phyloP scores from a whole-genome alignment of 257 asterid species.

The Primulina eburnea region DNA sequence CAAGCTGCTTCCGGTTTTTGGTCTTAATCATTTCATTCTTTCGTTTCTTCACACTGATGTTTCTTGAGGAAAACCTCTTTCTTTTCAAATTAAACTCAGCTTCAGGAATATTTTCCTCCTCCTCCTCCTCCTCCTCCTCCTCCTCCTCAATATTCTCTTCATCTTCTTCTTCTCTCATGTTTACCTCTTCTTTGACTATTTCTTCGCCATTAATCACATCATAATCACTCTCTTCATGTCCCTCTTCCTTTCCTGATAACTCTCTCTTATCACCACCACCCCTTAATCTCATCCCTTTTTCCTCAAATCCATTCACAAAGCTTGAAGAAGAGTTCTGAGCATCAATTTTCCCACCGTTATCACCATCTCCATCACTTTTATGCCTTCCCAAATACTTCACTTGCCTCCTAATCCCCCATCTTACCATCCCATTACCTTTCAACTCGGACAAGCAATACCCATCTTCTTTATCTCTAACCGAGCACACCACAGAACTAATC shows the following conservation, averaged over 20 bases:
- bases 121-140: conserved; percentile 30
- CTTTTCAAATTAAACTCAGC: conserved; percentile 49
- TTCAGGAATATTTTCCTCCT: conserved; percentile 30
- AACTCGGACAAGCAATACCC: conserved; percentile 49
- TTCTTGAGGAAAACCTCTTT: conserved; percentile 69
- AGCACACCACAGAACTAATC: conserved; percentile 25
- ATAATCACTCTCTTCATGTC: conserved; percentile 25
- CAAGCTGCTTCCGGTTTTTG: conserved; percentile 27
- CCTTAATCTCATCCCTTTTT: conserved; percentile 24
- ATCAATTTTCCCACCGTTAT: conserved; percentile 1
- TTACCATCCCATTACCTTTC: conserved; percentile 58
- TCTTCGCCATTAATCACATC: conserved; percentile 12
- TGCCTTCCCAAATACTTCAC: conserved; percentile 78
- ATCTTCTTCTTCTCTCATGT: conserved; percentile 5
- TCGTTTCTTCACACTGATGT: conserved; percentile 36
- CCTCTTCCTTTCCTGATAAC: conserved; percentile 13
- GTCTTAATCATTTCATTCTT: conserved; percentile 47
- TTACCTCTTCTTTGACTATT: conserved; percentile 13
- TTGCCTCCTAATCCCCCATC: conserved; percentile 81
- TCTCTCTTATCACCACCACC: conserved; percentile 27
- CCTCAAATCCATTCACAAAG: conserved; percentile 37
- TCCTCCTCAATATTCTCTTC: conserved; percentile 23
- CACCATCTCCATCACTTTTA: conserved; percentile 28
- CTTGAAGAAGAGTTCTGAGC: conserved; percentile 49
- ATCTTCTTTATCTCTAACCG: conserved; percentile 27